Base-by-base conservation (phyloP, 148 eudicot genomes). In the Diospyros kaki region DNA sequence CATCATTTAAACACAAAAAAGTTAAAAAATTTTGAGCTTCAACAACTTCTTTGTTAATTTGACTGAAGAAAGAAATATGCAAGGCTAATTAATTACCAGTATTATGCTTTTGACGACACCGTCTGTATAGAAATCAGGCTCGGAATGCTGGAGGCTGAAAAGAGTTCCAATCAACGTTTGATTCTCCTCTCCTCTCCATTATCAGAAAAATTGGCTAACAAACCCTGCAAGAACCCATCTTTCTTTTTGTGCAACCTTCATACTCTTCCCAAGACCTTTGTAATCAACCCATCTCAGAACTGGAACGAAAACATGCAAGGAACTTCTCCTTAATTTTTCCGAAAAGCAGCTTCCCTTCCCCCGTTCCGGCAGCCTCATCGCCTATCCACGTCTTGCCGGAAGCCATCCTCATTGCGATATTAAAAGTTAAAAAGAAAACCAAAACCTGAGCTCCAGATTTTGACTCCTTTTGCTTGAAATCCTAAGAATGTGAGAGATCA, bases 111-210 rank as follows among this genome's bases (percentile, higher is more conserved):
- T 84, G 64, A 89, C 18, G 39, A 76, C 11, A 3, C 71, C 78
- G 58, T 89, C 87, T 3, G 86, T 71, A 61, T 86, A 86, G 53
- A 77, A 81, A 0, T 84, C 81, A 2, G 88, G 89, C 18, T 88
- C 88, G 1, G 76, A 46, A 44, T 79, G 76, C 59, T 86, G 88
- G 14, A 82, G 74, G 5, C 75, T 18, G n/a, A 88, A 45, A 53
- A 84, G 69, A 46, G 77, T 61, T 40, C 78, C 81, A 52, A 84
- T 58, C 81, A 88, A n/a, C 3, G 15, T 52, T 62, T 52, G 42
- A 64, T 44, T 65, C 80, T 1, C 28, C n/a, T 13, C 13, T 17
- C 56, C n/a, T 48, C 62, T 7, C 59, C n/a, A 10, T 4, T 67
- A 7, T 42, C 58, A 43, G 11, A 60, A 56, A 18, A 17, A 55